Base-by-base conservation (phyloP, 2,329 filamentous ascomycete genomes). In the Ceratocystis ficicola region DNA sequence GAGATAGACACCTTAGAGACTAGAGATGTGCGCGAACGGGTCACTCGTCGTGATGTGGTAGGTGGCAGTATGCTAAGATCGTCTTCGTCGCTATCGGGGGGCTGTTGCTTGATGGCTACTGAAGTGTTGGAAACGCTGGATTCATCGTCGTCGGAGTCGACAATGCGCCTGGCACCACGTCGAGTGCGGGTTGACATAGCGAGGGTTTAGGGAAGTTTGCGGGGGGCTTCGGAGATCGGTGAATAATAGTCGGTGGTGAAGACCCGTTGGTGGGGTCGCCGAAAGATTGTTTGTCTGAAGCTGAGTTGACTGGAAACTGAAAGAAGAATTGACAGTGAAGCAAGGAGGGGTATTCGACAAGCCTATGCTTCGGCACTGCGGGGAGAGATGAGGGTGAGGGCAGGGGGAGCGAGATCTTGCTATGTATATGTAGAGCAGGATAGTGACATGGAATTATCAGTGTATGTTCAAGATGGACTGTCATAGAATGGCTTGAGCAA, bases 121-220 rank as follows among this genome's bases (percentile, higher is more conserved):
- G 66, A 65, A 32, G 50, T 61, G 46, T 70, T 74, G 52, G 73
- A 77, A 63, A 83, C 80, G 71, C 83, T 79, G 69, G 81, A 78
- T 71, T 83, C 78, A 48, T 80, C 76, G 67, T 95, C 90, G 52
- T 93, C 90, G 7, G 86, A 90, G 61, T 95, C 81, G 63, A 87
- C 83, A 71, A 86, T 88, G 71, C 87, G 66, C 36, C 66, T 63
- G 30, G 63, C 63, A 75, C 71, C 76, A 71, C 65, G 75, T 72
- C 62, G 75, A 72, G 48, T 65, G 66, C 76, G 76, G 64, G 77
- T 73, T 67, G 76, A 73, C 75, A 77, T 77, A 68, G 71, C 70
- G 30, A 63, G 17, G 65, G 52, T 10, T 10, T 4, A 28, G 52
- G 12, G 15, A 28, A 15, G 30, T 32, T 32, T 32, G 30, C 7